Evolutionary conservation across 2,329 filamentous ascomycete species (phyloP), one percentile per base, ranked within the genome.

Genomic region (Herpotrichia juniperi): DNA sequence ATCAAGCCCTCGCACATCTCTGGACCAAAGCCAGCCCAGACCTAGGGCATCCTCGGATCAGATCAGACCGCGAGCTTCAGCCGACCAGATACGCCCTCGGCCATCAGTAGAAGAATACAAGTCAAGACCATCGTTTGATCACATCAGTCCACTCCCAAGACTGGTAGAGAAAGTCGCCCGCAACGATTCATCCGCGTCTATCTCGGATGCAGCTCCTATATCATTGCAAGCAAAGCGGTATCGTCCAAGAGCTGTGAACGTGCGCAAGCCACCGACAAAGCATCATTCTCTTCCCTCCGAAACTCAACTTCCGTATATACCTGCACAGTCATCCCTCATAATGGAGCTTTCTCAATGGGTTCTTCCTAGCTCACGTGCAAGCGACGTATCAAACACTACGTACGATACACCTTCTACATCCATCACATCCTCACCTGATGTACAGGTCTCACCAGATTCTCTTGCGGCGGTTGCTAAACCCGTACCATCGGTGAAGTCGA

Each of bases 301-400:
- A 9, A 34, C 42, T 2, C 46, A 57, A 35, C 54, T 69, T 2
- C 66, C 63, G 2, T 48, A 40, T 35, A 30, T 65, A 1, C 53
- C 56, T 4, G 59, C 52, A 17, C 59, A 65, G 14, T 46, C 61
- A 1, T 68, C 64, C 3, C 58, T 70, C 12, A 56, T 62, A 21
- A 57, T 61, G 16, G 66, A 68, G 21, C 46, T 70, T n/a, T 57
- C 56, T 2, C 46, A 53, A 1, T 67, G 54, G 45, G 57, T 70
- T 4, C 30, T 61, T 22, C 57, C 58, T 3, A 54, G 45, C 3
- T 51, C 46, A 10, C 56, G 53, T 11, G 57, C 58, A 3, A 52
- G 42, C 21, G 11, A 51, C 31, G 24, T 12, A 19, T 47, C 47
- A 53, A 31, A 32, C 14, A 49, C 52, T 31, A 50, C 54, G 2